Percentiles rank a stretch among this genome's conserved stretches.
These are phyloP conservation scores for Rehmannia glutinosa DNA, from an alignment of 257 asterid species.

Conservation along the genomic window DNA sequence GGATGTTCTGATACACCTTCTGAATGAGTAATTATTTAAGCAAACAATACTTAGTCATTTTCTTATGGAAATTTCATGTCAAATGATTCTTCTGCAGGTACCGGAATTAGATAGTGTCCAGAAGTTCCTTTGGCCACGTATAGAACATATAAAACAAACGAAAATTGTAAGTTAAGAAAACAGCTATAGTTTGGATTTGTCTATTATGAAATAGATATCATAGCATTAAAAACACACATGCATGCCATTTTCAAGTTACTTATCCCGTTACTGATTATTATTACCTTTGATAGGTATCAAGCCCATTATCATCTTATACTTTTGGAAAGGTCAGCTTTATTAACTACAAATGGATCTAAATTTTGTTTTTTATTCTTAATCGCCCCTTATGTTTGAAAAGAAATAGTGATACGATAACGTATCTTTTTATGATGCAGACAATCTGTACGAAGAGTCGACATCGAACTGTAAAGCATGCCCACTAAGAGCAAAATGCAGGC, in stretches of 20 bases:
- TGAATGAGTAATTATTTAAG: constrained; percentile 35
- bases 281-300: constrained; percentile 35
- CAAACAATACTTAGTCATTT: neutral
- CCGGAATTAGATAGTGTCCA: constrained; percentile 43
- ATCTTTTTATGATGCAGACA: constrained; percentile 21
- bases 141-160: constrained; percentile 29
- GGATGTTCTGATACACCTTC: constrained; percentile 38
- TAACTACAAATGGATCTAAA: neutral
- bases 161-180: no score
- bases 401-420: neutral
- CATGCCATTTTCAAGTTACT: no score
- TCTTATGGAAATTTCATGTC: neutral
- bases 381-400: neutral
- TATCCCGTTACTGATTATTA: neutral
- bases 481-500: constrained; percentile 42
- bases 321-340: constrained; percentile 41
- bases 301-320: constrained; percentile 47
- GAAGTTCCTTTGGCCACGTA: constrained; percentile 57
- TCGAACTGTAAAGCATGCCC: constrained; percentile 66
- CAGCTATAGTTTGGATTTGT: neutral
- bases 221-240: no score
- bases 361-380: neutral
- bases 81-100: constrained; percentile 29
- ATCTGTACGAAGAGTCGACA: constrained; percentile 51
- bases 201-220: neutral